These are phyloP conservation scores for Byssothecium circinans DNA, from an alignment of 2,329 filamentous ascomycete species.

Conservation along the genomic window DNA sequence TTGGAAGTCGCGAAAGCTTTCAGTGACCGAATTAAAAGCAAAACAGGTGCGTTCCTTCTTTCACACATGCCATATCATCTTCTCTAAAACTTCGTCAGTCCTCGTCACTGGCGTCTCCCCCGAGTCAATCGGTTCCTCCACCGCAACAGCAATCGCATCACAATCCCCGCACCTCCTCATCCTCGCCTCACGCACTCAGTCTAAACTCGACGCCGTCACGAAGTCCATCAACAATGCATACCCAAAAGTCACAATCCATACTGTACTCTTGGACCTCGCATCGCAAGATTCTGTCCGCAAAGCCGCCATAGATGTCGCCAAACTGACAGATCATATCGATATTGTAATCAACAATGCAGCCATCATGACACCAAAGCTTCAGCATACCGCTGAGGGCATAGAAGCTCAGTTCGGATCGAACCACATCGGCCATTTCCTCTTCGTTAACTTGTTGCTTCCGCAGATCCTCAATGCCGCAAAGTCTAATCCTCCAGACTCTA, in stretches of 20 bases:
- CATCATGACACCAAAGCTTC: slow-evolving; percentile 34
- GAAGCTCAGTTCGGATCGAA: slow-evolving; percentile 54
- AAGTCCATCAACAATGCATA: slow-evolving; percentile 35
- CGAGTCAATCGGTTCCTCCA: slow-evolving; percentile 35
- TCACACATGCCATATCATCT: not conserved
- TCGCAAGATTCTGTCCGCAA: slow-evolving; percentile 40
- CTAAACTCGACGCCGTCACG: slow-evolving; percentile 47
- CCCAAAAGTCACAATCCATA: slow-evolving; percentile 26
- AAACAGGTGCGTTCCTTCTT: slow-evolving; percentile 20
- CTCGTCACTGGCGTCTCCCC: slow-evolving; percentile 43
- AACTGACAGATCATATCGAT: slow-evolving; percentile 41
- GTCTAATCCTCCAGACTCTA: slow-evolving; percentile 33
- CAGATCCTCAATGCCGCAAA: slow-evolving; percentile 36
- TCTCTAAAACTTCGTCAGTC: slow-evolving; percentile 26
- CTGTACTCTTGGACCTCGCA: slow-evolving; percentile 42
- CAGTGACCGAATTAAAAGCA: slow-evolving; percentile 26
- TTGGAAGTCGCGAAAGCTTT: slow-evolving; percentile 37
- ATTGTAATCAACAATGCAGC: slow-evolving; percentile 52
- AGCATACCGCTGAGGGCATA: slow-evolving; percentile 47
- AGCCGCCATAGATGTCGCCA: slow-evolving; percentile 36
- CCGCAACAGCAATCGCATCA: slow-evolving; percentile 29
- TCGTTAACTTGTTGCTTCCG: slow-evolving; percentile 49
- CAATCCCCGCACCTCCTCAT: slow-evolving; percentile 31
- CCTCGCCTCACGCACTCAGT: slow-evolving; percentile 47
- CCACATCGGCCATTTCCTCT: slow-evolving; percentile 52